Conservation (phyloP, 352 stramenopile genomes). For the Phytopythium litorale region DNA sequence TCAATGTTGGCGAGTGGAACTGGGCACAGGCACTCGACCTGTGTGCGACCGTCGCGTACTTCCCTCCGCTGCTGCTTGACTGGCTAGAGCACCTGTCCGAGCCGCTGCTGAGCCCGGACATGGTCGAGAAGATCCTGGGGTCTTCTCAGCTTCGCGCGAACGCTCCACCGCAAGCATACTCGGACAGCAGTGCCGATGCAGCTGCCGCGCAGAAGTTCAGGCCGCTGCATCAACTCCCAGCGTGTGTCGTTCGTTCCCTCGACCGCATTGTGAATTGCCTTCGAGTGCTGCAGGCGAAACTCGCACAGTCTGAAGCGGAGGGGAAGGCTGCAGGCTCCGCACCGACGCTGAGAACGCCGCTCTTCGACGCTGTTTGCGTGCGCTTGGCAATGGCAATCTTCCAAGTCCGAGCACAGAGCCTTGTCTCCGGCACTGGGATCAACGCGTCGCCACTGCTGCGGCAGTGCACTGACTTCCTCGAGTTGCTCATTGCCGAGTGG, state of each 20-base stretch:
- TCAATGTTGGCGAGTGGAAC: slow-evolving; percentile 74
- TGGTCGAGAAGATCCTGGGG: slow-evolving; percentile 27
- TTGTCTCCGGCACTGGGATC: neutral
- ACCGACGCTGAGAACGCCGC: slow-evolving; percentile 8
- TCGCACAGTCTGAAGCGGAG: slow-evolving; percentile 13
- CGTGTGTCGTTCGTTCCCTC: slow-evolving; percentile 46
- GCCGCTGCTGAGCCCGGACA: slow-evolving; percentile 35
- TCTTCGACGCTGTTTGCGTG: slow-evolving; percentile 46
- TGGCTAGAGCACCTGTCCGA: slow-evolving; percentile 77
- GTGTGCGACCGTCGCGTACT: slow-evolving; percentile 19
- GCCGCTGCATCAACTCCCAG: slow-evolving; percentile 52
- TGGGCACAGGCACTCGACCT: slow-evolving; percentile 37
- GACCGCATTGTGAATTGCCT: slow-evolving; percentile 58
- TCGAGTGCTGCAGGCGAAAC: slow-evolving; percentile 32
- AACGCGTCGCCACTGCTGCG: slow-evolving; percentile 12
- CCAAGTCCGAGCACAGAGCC: slow-evolving; percentile 27
- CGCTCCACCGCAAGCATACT: slow-evolving; percentile 16
- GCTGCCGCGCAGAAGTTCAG: slow-evolving; percentile 20
- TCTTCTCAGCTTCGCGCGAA: neutral
- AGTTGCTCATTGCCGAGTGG: slow-evolving; percentile 45
- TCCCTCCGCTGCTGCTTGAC: slow-evolving; percentile 60
- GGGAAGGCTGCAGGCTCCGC: slow-evolving; percentile 3
- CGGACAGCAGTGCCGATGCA: slow-evolving; percentile 13
- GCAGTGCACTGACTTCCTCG: slow-evolving; percentile 39
- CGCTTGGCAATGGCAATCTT: slow-evolving; percentile 67